Percentiles rank a stretch among this genome's conserved stretches.
Evolutionary conservation across 176 grass and related monocot genomes (phyloP).

Genomic region (Puccinellia tenuiflora): DNA sequence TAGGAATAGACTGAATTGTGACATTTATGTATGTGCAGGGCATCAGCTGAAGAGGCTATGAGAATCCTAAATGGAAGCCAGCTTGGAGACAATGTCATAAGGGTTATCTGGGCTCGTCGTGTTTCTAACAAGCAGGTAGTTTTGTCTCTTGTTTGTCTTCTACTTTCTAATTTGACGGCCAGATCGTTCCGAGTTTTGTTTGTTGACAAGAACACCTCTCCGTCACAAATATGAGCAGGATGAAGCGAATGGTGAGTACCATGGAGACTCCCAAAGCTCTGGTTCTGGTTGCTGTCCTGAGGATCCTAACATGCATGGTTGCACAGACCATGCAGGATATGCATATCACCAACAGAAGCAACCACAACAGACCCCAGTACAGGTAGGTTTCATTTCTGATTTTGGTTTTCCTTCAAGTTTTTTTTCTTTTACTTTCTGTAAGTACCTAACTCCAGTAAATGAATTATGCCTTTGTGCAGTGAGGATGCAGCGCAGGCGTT

Average conservation of each 20-base stretch:
- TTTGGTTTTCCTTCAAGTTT: background rate
- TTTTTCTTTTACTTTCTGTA: background rate
- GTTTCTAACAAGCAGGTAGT: conserved; percentile 44
- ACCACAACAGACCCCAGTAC: conserved; percentile 18
- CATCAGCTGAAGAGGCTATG: conserved; percentile 50
- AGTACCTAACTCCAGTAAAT: background rate
- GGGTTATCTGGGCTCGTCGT: conserved; percentile 30
- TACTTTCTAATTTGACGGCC: background rate
- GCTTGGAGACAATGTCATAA: conserved; percentile 28
- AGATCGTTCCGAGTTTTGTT: background rate
- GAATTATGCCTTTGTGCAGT: background rate
- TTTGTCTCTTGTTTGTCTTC: background rate
- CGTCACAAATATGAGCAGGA: conserved; percentile 36
- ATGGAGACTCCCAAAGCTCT: conserved; percentile 8
- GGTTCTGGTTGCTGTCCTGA: conserved; percentile 11
- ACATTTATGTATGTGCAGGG: conserved; percentile 19
- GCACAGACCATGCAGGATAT: conserved; percentile 20
- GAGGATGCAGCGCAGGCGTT: background rate
- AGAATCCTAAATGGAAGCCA: conserved; percentile 44
- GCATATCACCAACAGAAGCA: conserved; percentile 33
- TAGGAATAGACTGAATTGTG: background rate
- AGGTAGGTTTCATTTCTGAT: background rate
- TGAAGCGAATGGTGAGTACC: conserved; percentile 21
- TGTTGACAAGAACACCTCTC: background rate
- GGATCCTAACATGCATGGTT: conserved; percentile 20